These are phyloP conservation scores for Chaetomiaceae sp. DNA, from an alignment of 2,329 filamentous ascomycete species.

Conservation along the genomic window DNA sequence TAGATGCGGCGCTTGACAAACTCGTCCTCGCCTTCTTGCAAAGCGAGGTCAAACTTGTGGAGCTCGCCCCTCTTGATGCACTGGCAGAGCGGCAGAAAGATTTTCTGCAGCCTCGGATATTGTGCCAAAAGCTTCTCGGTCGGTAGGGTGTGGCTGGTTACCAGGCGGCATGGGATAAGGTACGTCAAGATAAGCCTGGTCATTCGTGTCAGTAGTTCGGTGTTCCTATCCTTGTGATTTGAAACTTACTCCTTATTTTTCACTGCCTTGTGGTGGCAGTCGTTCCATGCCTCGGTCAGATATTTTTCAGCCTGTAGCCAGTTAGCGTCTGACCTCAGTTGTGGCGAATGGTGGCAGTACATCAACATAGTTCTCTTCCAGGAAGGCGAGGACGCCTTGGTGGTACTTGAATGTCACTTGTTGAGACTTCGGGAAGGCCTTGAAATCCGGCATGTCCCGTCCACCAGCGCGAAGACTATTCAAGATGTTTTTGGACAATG, in stretches of 20 bases:
- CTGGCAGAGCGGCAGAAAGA: constrained; percentile 72
- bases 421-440: constrained; percentile 80
- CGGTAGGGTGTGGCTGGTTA: constrained; percentile 83
- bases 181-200: constrained; percentile 84
- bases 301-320: constrained; percentile 64
- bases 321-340: neutral
- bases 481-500: constrained; percentile 84
- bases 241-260: constrained; percentile 72
- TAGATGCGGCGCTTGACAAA: constrained; percentile 94
- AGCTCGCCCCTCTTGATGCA: constrained; percentile 83
- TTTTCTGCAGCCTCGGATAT: constrained; percentile 68
- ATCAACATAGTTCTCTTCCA: constrained; percentile 87
- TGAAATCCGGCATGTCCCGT: constrained; percentile 74
- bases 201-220: neutral
- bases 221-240: neutral
- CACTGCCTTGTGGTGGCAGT: constrained; percentile 67
- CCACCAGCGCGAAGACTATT: constrained; percentile 72
- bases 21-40: constrained; percentile 79
- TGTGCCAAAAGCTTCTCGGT: constrained; percentile 64
- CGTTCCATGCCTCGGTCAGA: constrained; percentile 73
- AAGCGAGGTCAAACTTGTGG: constrained; percentile 73
- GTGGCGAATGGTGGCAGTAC: constrained; percentile 36
- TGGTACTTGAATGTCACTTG: constrained; percentile 97
- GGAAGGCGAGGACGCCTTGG: constrained; percentile 83
- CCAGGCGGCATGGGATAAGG: constrained; percentile 84